Base-by-base conservation (phyloP, 164 flowering plant genomes). In the Chloranthus sessilifolius region DNA sequence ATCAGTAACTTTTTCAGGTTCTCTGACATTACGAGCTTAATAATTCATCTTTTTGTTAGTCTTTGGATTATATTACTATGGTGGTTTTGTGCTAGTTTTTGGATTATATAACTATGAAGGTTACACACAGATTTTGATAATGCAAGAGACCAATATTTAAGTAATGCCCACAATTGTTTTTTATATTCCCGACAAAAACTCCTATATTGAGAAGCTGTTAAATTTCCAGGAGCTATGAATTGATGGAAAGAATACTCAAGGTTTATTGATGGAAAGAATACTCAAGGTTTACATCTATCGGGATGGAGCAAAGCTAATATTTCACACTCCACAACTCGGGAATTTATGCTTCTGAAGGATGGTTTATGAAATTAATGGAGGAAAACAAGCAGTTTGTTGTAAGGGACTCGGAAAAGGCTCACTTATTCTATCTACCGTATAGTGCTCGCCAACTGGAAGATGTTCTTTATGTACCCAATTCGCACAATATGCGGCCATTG, bases 291-390 rank as follows among this genome's bases (percentile, higher is more conserved):
- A 56, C 43, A 63, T 63, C 29, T 63, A 63, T 41, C 49, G 5
- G 16, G 67, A 56, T 8, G 67, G 67, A 38, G 50, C 10, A 9
- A 37, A 20, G 38, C 67, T 62, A 26, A 56, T 63, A 29, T 63
- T 63, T 52, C 67, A 63, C 25, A 40, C 31, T 29, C 67, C 67
- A 26, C 52, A 56, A 27, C 67, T 63, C 25, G 17, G 67, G 67
- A 14, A 63, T 63, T 38, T 63, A 63, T 56, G 61, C 67, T 44
- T 63, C 67, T 12, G 67, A 63, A 33, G 66, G 66, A 56, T 62
- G 66, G 66, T 62, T 62, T 25, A 62, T 62, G 66, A 62, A 51
- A 45, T 11, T 46, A 19, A 36, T 63, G 39, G 53, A 63, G 30
- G 67, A 46, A 45, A 51, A 51, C 53, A 46, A 30, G 60, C 67